Percentiles rank a stretch among this genome's conserved stretches.
Evolutionary conservation across 768 basidiomycete species (phyloP).

Genomic region (Podaxis sp.): DNA sequence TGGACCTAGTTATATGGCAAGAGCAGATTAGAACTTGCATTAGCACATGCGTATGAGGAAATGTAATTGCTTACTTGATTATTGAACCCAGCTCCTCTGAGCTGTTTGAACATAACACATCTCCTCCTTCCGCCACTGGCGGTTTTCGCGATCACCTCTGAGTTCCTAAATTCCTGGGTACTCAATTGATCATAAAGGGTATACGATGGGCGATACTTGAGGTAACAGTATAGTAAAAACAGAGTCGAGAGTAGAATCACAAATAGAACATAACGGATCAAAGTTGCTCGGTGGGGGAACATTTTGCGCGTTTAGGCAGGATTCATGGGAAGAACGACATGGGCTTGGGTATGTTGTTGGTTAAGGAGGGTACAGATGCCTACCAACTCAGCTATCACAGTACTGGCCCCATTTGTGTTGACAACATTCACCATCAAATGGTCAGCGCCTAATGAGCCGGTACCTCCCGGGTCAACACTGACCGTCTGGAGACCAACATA

Average conservation of each 20-base stretch:
- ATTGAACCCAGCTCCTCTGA: constrained; percentile 46
- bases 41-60: background rate
- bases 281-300: background rate
- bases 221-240: constrained; percentile 25
- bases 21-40: background rate
- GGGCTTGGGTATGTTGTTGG: background rate
- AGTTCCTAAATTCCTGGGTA: constrained; percentile 25
- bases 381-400: background rate
- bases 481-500: too few relatives aligned
- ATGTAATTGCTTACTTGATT: constrained; percentile 31
- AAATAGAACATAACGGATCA: background rate
- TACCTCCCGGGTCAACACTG: too few relatives aligned
- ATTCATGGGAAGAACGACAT: background rate
- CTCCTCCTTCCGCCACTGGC: constrained; percentile 21
- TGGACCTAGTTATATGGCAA: constrained; percentile 27
- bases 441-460: too few relatives aligned
- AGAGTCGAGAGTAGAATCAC: background rate
- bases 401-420: background rate
- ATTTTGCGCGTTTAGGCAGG: background rate
- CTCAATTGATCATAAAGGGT: constrained; percentile 30
- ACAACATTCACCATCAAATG: background rate
- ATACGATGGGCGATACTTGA: constrained; percentile 32
- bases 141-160: constrained; percentile 19
- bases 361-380: background rate
- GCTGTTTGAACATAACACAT: constrained; percentile 40